Base-by-base conservation (phyloP, 345 rosid genomes). In the Lenwebbia sp. region DNA sequence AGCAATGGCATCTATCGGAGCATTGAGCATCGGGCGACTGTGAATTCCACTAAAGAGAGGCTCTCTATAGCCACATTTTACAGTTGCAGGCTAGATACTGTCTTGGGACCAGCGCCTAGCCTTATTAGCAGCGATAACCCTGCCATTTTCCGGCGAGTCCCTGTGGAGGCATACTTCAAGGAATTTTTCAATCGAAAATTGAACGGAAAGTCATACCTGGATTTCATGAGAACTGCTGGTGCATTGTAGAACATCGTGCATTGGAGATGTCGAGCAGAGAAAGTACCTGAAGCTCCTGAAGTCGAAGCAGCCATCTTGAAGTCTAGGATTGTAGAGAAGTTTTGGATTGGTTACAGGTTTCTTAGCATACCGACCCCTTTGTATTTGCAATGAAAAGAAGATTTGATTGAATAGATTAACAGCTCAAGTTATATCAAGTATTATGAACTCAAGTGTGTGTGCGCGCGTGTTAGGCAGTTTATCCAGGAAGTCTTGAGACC, bases 1-100 rank as follows among this genome's bases (percentile, higher is more conserved):
- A 78, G 84, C 84, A 85, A 85, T 55, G 87, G 87, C 53, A 55
- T 85, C 7, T 85, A 85, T 57, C 83, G 49, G 53, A 85, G 84
- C 87, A 85, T 85, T 54, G 87, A 85, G 52, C 87, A 85, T 47
- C 82, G 87, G 87, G 87, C 87, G 2, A 85, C 84, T 1, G 87
- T 85, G 75, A 85, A 85, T 83, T 85, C 87, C 52, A 85, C 75
- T 7, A 85, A 21, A 37, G 84, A 75, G 87, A 85, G 87, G 84
- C 87, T 85, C 84, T 85, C 87, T 50, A 17, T 85, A 7, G 87
- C 87, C 83, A 85, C 87, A 54, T 85, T 85, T 83, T 78, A 78
- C 82, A 78, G 84, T 58, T 78, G 83, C 84, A 78, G 47, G 62
- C 84, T 85, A 26, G 33, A 81, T 52, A 50, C 76, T 25, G 74